Conservation (phyloP, 2,329 filamentous ascomycete genomes). For the Hymenoscyphus infarciens region DNA sequence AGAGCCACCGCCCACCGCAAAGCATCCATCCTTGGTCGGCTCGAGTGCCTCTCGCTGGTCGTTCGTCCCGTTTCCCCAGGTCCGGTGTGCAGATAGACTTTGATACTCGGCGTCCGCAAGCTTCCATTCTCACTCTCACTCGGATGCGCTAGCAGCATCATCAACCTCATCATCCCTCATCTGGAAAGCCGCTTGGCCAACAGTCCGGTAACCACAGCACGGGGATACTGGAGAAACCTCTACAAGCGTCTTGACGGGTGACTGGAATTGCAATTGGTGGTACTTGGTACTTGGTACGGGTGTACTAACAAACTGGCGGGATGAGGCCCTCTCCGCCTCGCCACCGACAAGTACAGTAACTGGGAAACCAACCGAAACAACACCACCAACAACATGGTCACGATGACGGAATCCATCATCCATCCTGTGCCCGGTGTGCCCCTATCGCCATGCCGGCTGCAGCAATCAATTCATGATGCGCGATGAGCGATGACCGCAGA, state of each 20-base stretch:
- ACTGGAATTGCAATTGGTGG: background rate
- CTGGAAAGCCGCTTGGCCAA: background rate
- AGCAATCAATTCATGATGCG: background rate
- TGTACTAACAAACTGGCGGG: background rate
- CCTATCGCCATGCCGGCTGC: background rate
- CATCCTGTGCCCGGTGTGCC: background rate
- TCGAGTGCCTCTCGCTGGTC: background rate
- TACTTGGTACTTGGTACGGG: background rate
- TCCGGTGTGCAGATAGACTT: background rate
- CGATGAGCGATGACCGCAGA: slow-evolving; percentile 1
- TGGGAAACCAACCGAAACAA: background rate
- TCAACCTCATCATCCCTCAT: background rate
- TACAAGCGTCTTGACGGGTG: background rate
- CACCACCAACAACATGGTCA: background rate
- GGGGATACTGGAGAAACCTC: background rate
- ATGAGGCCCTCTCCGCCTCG: background rate
- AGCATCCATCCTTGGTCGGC: background rate
- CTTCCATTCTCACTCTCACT: no score
- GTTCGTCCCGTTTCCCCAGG: background rate
- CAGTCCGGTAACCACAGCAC: background rate
- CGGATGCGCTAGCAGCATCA: background rate
- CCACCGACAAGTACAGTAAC: background rate
- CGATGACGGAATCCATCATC: background rate
- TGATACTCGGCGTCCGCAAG: background rate
- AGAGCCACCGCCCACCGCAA: background rate